Conservation (phyloP, 345 rosid genomes). For the Citrus medica region DNA sequence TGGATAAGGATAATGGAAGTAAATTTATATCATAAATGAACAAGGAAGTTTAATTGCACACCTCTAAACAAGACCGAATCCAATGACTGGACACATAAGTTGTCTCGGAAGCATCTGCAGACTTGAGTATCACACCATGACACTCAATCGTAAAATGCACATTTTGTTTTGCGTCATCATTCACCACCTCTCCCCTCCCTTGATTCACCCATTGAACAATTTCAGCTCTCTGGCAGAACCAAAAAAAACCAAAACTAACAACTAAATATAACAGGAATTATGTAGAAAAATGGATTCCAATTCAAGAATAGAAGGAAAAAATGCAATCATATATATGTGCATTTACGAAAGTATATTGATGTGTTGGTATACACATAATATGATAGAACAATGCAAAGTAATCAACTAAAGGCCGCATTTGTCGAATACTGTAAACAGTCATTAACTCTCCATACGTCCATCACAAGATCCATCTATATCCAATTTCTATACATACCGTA, state of each 20-base stretch:
- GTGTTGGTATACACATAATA: neutral
- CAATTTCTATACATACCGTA: neutral
- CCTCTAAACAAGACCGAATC: constrained; percentile 92
- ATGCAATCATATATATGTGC: neutral
- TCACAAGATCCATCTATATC: neutral
- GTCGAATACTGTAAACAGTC: neutral
- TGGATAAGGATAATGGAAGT: constrained; percentile 3
- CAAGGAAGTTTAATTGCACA: constrained; percentile 29
- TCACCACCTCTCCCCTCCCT: constrained; percentile 80
- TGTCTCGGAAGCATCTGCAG: constrained; percentile 27
- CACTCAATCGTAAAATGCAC: constrained; percentile 66
- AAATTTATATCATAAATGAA: neutral
- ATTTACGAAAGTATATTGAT: no score
- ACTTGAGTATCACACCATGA: constrained; percentile 53
- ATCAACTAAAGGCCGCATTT: neutral
- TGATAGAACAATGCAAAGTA: neutral
- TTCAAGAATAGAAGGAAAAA: neutral
- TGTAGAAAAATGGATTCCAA: neutral
- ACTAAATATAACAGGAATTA: neutral
- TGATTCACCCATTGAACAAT: constrained; percentile 78
- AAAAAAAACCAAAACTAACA: neutral
- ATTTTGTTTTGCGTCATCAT: constrained; percentile 30
- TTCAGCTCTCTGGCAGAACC: constrained; percentile 63
- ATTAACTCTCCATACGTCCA: neutral
- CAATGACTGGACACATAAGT: constrained; percentile 86